A percentile compares a stretch with the other conserved stretches of the same genome.
Evolutionary conservation across 495 filamentous ascomycete genomes (phyloP).

Genomic region (Viridothelium virens): DNA sequence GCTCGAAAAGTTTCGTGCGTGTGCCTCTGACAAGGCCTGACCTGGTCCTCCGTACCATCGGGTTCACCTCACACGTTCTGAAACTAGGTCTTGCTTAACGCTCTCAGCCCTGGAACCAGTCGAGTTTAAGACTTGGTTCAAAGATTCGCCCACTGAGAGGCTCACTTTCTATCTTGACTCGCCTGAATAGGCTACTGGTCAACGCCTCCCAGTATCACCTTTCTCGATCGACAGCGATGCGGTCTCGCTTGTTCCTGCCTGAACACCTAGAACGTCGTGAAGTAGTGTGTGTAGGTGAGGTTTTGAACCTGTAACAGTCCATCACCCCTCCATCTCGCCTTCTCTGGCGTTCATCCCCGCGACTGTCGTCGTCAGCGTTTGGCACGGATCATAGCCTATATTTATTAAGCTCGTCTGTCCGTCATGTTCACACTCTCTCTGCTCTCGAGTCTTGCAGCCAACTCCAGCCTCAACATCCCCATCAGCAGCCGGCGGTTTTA

Average conservation of each 20-base stretch:
- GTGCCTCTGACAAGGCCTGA: constrained; percentile 1
- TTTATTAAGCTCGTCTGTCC: neutral
- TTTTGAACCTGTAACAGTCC: constrained; percentile 11
- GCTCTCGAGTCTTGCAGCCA: constrained; percentile 1
- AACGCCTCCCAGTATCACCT: constrained; percentile 4
- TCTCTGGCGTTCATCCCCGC: constrained; percentile 6
- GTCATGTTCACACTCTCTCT: neutral
- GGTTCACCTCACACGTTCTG: constrained; percentile 7
- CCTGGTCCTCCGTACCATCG: constrained; percentile 1
- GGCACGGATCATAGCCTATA: constrained; percentile 8
- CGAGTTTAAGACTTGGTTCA: constrained; percentile 12
- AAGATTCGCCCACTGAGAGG: constrained; percentile 1
- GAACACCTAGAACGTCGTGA: constrained; percentile 9
- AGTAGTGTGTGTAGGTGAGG: neutral
- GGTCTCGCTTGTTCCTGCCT: constrained; percentile 10
- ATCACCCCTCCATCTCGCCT: constrained; percentile 9
- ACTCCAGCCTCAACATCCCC: constrained; percentile 8
- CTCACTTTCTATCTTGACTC: constrained; percentile 8
- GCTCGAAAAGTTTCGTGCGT: neutral
- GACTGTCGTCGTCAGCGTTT: constrained; percentile 8
- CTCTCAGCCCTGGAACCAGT: constrained; percentile 7
- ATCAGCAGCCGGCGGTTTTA: constrained; percentile 30
- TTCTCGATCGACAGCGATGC: neutral
- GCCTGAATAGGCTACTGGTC: constrained; percentile 1
- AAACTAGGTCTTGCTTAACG: constrained; percentile 12